These are phyloP conservation scores for Fraxinus paxiana DNA, from an alignment of 305 asterid genomes.

Conservation along the genomic window DNA sequence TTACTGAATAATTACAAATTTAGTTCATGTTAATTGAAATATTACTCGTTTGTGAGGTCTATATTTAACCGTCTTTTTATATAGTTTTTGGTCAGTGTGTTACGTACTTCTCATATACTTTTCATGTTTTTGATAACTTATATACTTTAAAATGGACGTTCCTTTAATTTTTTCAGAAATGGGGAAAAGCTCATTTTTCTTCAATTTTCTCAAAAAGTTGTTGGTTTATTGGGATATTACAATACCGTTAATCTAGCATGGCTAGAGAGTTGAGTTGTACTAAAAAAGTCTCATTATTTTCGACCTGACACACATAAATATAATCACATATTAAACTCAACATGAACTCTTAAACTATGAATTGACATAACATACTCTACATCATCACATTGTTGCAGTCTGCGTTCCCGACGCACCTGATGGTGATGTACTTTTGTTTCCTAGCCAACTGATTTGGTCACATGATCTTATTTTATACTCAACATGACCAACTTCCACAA, in stretches of 20 bases:
- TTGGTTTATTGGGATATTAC: not conserved
- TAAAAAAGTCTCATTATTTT: not conserved
- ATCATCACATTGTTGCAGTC: not conserved
- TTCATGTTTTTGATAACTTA: not conserved
- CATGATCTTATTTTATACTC: not conserved
- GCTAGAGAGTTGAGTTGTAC: not conserved
- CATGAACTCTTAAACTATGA: not conserved
- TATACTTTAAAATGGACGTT: not conserved
- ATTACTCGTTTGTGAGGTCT: not conserved
- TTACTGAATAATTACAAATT: not conserved
- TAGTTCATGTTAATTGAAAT: not conserved
- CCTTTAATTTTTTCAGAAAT: not conserved
- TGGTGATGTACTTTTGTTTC: not conserved
- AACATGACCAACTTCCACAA: not conserved
- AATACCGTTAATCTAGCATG: not conserved
- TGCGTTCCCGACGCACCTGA: not conserved
- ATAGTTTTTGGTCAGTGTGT: not conserved
- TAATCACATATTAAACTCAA: not conserved
- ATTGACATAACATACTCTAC: not conserved
- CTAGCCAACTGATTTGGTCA: not conserved
- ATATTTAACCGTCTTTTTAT: not conserved
- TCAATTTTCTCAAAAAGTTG: not conserved
- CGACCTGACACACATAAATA: not conserved
- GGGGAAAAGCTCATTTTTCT: not conserved
- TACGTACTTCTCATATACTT: not conserved